These are phyloP conservation scores for Leccinum sublutescens DNA, from an alignment of 768 basidiomycete genomes.

Conservation along the genomic window DNA sequence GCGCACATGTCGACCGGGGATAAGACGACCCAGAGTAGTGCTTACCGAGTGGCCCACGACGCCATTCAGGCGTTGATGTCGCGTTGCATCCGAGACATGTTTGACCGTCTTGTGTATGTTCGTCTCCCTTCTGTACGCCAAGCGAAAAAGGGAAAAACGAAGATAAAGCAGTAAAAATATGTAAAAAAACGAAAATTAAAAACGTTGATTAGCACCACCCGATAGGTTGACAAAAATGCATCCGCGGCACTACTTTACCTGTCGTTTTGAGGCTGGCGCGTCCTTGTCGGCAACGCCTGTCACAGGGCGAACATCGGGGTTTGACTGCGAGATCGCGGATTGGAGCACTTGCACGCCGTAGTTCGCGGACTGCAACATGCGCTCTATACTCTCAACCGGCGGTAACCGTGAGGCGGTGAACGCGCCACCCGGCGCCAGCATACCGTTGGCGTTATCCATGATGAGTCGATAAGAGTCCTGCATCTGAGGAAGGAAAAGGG, in stretches of 20 bases:
- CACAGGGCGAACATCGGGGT: conserved; percentile 27
- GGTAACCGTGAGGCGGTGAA: conserved; percentile 23
- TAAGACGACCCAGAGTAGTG: conserved; percentile 20
- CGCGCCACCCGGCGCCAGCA: conserved; percentile 22
- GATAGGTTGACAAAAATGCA: conserved; percentile 19
- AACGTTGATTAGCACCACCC: conserved; percentile 30
- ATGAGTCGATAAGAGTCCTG: conserved; percentile 45
- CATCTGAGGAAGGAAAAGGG: conserved; percentile 29
- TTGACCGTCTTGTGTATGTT: conserved; percentile 56
- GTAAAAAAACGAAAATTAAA: conserved; percentile 7
- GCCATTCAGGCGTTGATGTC: conserved; percentile 87
- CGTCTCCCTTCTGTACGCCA: conserved; percentile 37
- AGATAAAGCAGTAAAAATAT: neutral
- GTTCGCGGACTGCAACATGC: conserved; percentile 44
- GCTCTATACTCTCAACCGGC: conserved; percentile 39
- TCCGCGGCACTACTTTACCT: conserved; percentile 33
- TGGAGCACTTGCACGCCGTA: conserved; percentile 36
- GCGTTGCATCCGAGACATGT: conserved; percentile 80
- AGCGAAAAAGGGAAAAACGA: neutral
- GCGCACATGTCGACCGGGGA: conserved; percentile 20
- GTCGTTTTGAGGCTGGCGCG: conserved; percentile 31
- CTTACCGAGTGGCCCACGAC: conserved; percentile 77
- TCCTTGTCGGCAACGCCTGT: conserved; percentile 30
- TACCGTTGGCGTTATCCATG: conserved; percentile 37
- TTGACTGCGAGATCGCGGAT: conserved; percentile 28